These are phyloP conservation scores for Papiliotrema terrestris DNA, from an alignment of 1,284 basidiomycete genomes.

Conservation along the genomic window DNA sequence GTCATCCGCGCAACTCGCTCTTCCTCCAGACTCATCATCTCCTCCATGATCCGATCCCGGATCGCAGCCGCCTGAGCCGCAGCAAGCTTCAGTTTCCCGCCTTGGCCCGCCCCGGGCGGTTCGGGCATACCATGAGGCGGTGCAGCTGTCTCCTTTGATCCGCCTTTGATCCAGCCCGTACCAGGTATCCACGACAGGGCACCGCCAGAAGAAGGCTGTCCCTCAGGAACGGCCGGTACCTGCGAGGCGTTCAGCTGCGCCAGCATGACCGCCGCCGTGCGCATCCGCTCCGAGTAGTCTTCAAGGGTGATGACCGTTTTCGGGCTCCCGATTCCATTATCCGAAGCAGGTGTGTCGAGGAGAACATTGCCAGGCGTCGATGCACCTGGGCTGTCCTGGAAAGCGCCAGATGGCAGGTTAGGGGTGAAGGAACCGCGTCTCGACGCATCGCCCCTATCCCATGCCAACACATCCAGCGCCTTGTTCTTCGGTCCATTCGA, in stretches of 20 bases:
- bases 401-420: not conserved
- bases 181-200: conserved; percentile 62
- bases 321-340: conserved; percentile 8
- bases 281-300: conserved; percentile 97
- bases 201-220: conserved; percentile 28
- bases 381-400: conserved; percentile 6
- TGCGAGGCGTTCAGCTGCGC: conserved; percentile 89
- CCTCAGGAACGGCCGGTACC: conserved; percentile 52
- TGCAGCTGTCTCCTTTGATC: conserved; percentile 5
- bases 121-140: not conserved
- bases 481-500: conserved; percentile 80
- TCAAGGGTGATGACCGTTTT: conserved; percentile 60
- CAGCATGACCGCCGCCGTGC: conserved; percentile 96
- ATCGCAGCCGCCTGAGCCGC: conserved; percentile 82
- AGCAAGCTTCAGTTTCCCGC: conserved; percentile 64
- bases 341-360: not conserved
- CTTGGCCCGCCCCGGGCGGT: conserved; percentile 22
- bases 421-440: conserved; percentile 18
- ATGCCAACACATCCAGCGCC: conserved; percentile 76
- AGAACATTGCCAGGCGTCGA: not conserved
- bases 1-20: conserved; percentile 95
- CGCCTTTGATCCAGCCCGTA: conserved; percentile 58
- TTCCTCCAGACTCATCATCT: conserved; percentile 96
- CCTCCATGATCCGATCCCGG: conserved; percentile 93
- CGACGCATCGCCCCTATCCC: conserved; percentile 51